phyloP scores from a whole-genome alignment of 1,284 basidiomycete genomes.

The Porodaedalea pini region DNA sequence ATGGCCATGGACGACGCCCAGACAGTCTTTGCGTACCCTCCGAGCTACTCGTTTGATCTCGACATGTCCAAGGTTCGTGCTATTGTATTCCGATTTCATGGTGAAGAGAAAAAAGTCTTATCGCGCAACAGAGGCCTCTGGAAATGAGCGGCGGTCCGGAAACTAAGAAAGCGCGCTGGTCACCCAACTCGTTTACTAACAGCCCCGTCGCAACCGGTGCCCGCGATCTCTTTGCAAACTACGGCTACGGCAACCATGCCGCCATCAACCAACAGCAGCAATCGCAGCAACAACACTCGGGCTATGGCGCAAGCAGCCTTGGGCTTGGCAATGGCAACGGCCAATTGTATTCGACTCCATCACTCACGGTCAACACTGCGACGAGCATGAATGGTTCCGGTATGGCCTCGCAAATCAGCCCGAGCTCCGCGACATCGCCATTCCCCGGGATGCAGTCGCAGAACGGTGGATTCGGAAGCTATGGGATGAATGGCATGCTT shows the following conservation, averaged over 20 bases:
- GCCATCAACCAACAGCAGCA: constrained; percentile 47
- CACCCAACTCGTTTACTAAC: constrained; percentile 58
- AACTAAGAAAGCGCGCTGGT: constrained; percentile 85
- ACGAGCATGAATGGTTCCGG: constrained; percentile 43
- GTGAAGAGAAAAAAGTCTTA: background rate
- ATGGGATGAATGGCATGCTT: constrained; percentile 75
- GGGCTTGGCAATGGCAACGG: constrained; percentile 24
- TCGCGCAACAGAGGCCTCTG: constrained; percentile 45
- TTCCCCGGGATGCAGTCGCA: constrained; percentile 36
- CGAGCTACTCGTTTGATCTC: constrained; percentile 69
- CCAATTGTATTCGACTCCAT: constrained; percentile 69
- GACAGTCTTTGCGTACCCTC: constrained; percentile 62
- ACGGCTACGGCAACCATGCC: constrained; percentile 76
- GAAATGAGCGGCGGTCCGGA: constrained; percentile 76
- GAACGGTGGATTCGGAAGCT: constrained; percentile 55
- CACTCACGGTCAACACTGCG: constrained; percentile 63
- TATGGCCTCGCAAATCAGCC: constrained; percentile 63
- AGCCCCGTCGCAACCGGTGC: constrained; percentile 36
- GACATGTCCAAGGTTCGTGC: constrained; percentile 80
- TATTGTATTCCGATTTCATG: constrained; percentile 10
- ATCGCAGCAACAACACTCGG: constrained; percentile 38
- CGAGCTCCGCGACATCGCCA: constrained; percentile 46
- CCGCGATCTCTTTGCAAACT: constrained; percentile 71
- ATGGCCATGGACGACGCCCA: constrained; percentile 66
- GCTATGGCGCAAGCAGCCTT: constrained; percentile 19